These are phyloP conservation scores for Boletus vermiculosoides DNA, from an alignment of 768 basidiomycete species.

Conservation along the genomic window DNA sequence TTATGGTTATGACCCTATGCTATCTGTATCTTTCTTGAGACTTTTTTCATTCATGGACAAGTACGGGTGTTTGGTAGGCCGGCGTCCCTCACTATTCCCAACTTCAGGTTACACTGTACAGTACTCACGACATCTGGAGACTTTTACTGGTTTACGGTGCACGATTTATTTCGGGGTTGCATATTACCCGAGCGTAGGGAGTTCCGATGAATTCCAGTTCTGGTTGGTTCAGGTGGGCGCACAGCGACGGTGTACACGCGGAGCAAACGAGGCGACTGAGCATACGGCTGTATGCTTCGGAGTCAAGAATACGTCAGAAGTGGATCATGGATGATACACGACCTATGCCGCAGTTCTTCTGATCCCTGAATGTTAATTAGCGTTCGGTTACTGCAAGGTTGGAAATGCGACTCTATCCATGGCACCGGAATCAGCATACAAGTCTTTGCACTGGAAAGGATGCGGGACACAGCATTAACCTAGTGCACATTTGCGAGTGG, in stretches of 20 bases:
- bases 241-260: constrained; percentile 17
- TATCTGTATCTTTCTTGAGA: constrained; percentile 16
- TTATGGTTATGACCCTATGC: constrained; percentile 21
- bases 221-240: not conserved
- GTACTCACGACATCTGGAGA: constrained; percentile 22
- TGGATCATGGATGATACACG: not conserved
- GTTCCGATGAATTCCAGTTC: not conserved
- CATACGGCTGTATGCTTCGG: constrained; percentile 5
- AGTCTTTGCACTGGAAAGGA: constrained; percentile 8
- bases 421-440: not conserved
- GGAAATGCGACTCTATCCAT: not conserved
- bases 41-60: constrained; percentile 22
- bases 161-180: not conserved
- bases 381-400: constrained; percentile 7
- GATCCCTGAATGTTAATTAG: constrained; percentile 1
- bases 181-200: not conserved
- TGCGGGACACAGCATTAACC: constrained; percentile 6
- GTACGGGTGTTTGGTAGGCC: constrained; percentile 8
- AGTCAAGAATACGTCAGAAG: constrained; percentile 18
- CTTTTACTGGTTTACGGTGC: constrained; percentile 1
- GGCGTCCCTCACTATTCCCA: constrained; percentile 8
- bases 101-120: constrained; percentile 26
- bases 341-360: constrained; percentile 12
- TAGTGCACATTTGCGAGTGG: not conserved
- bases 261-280: constrained; percentile 11